phyloP scores from a whole-genome alignment of 352 stramenopile species.

The Globisporangium paroecandrum region DNA sequence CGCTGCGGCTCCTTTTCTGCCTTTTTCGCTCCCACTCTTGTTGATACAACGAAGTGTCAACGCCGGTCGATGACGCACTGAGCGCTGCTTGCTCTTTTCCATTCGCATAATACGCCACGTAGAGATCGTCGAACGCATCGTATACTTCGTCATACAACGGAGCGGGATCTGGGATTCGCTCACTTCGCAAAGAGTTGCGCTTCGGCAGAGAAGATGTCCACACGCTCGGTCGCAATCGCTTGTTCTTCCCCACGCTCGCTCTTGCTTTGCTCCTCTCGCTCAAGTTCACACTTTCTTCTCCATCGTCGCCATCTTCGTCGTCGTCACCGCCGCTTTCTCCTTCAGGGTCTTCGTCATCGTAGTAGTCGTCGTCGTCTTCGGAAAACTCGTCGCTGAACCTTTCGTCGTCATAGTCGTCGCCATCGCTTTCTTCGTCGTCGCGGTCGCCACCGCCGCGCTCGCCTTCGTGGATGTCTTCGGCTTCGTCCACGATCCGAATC shows the following conservation, averaged over 20 bases:
- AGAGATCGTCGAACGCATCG: constrained; percentile 55
- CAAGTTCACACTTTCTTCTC: constrained; percentile 8
- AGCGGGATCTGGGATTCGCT: constrained; percentile 15
- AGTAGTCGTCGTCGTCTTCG: constrained; percentile 31
- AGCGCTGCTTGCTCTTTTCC: neutral
- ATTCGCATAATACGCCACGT: constrained; percentile 23
- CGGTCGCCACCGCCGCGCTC: constrained; percentile 19
- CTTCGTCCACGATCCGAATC: constrained; percentile 33
- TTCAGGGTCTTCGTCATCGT: constrained; percentile 20
- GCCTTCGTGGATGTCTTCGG: neutral
- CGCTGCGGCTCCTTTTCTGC: constrained; percentile 19
- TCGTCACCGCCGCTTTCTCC: constrained; percentile 24
- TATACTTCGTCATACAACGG: constrained; percentile 51
- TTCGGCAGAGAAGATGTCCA: constrained; percentile 8
- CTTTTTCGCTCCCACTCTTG: constrained; percentile 15
- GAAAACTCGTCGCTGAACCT: constrained; percentile 24
- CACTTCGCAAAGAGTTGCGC: constrained; percentile 21
- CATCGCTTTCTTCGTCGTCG: constrained; percentile 18
- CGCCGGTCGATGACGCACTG: neutral
- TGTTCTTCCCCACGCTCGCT: constrained; percentile 10
- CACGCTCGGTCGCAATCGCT: constrained; percentile 1
- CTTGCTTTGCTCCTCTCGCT: constrained; percentile 10
- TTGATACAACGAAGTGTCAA: constrained; percentile 6
- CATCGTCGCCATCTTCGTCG: constrained; percentile 13
- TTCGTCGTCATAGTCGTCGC: constrained; percentile 28